Conservation (phyloP, 2,329 filamentous ascomycete species). For the Exophiala spinifera region DNA sequence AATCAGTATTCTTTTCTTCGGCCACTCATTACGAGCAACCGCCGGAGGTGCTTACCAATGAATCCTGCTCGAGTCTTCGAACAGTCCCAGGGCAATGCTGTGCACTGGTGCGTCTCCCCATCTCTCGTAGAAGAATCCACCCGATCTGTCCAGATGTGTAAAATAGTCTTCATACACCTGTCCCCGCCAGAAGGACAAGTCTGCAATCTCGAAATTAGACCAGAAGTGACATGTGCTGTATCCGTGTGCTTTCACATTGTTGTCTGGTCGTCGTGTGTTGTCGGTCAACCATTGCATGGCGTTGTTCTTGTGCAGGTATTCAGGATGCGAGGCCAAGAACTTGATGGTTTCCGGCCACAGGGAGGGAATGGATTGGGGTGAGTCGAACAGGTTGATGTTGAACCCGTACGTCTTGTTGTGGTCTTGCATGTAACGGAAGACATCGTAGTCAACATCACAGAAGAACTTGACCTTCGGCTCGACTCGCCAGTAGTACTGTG, state of each 20-base stretch:
- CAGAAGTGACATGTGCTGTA: slow-evolving; percentile 99
- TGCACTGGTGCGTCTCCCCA: slow-evolving; percentile 99
- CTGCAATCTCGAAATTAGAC: slow-evolving; percentile 97
- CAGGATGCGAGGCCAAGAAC: slow-evolving; percentile 80
- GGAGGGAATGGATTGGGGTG: slow-evolving; percentile 76
- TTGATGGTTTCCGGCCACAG: slow-evolving; percentile 95
- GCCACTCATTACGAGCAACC: background rate
- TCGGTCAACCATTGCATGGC: slow-evolving; percentile 87
- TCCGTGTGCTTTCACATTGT: slow-evolving; percentile 77
- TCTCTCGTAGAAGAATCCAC: slow-evolving; percentile 97
- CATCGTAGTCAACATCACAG: slow-evolving; percentile 97
- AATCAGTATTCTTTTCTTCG: background rate
- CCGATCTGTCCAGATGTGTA: slow-evolving; percentile 85
- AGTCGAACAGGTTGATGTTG: slow-evolving; percentile 95
- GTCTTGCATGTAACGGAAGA: slow-evolving; percentile 97
- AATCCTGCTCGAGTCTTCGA: slow-evolving; percentile 85
- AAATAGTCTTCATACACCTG: slow-evolving; percentile 94
- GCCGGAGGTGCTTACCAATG: slow-evolving; percentile 69
- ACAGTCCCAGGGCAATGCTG: slow-evolving; percentile 85
- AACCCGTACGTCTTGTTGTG: slow-evolving; percentile 99
- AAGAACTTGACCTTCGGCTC: slow-evolving; percentile 99
- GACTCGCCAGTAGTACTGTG: slow-evolving; percentile 96
- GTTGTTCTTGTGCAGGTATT: slow-evolving; percentile 78
- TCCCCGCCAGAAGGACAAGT: slow-evolving; percentile 89
- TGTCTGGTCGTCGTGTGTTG: slow-evolving; percentile 68